Conservation (phyloP, 805 yeast species). For the Lipomyces orientalis region DNA sequence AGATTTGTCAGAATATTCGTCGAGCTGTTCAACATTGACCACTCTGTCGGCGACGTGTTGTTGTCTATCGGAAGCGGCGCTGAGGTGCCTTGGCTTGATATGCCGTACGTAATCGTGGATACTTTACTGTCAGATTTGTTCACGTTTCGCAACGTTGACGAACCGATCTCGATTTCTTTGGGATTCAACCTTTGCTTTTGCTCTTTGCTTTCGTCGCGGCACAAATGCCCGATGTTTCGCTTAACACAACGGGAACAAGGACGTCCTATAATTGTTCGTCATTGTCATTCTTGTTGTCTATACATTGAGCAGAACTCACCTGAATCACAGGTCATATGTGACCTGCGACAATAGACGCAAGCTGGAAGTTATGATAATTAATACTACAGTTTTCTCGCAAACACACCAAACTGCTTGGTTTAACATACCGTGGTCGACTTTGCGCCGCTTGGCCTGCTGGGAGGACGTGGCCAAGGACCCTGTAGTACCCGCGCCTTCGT, state of each 20-base stretch:
- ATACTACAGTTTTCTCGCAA: not conserved
- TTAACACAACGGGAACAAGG: conserved; percentile 85
- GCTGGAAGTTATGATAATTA: conserved; percentile 51
- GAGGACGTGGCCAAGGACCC: not conserved
- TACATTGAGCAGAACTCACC: conserved; percentile 40
- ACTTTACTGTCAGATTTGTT: not conserved
- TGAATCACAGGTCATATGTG: conserved; percentile 93
- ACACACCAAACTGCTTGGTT: not conserved
- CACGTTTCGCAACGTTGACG: not conserved
- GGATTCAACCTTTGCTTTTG: not conserved
- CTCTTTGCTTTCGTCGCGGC: conserved; percentile 63
- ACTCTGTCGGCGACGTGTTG: conserved; percentile 18
- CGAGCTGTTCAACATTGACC: conserved; percentile 24
- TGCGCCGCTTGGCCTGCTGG: conserved; percentile 22
- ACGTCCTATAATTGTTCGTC: conserved; percentile 49
- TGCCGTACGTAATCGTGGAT: conserved; percentile 15
- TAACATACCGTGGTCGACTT: conserved; percentile 33
- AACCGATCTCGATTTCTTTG: not conserved
- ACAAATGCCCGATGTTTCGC: conserved; percentile 85
- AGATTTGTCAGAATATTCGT: conserved; percentile 20
- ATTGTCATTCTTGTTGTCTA: not conserved
- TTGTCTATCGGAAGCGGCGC: conserved; percentile 15
- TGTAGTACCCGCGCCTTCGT: not conserved
- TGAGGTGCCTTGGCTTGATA: conserved; percentile 25
- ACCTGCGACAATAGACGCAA: conserved; percentile 88